Percentiles rank a stretch among this genome's conserved stretches.
Evolutionary conservation across 2,329 filamentous ascomycete genomes (phyloP).

Genomic region (Penicillium olsonii): DNA sequence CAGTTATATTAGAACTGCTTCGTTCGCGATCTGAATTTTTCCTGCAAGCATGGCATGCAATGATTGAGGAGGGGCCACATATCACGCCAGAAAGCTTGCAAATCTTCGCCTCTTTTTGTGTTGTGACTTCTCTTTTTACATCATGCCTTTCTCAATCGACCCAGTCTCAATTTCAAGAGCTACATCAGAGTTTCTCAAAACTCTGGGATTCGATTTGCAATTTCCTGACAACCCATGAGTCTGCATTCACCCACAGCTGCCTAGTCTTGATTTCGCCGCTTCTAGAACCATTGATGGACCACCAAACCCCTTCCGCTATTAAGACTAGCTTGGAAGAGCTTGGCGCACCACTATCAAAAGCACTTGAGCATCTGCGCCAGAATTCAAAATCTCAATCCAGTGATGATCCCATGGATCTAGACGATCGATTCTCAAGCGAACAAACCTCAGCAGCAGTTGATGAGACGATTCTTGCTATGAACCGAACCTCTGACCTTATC

Average conservation of each 20-base stretch:
- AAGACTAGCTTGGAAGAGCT: slow-evolving; percentile 29
- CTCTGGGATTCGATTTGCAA: slow-evolving; percentile 41
- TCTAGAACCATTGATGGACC: slow-evolving; percentile 24
- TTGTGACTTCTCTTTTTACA: slow-evolving; percentile 41
- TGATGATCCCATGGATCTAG: slow-evolving; percentile 47
- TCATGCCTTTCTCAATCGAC: slow-evolving; percentile 36
- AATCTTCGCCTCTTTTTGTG: slow-evolving; percentile 51
- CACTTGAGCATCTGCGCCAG: slow-evolving; percentile 33
- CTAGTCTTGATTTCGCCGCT: slow-evolving; percentile 38
- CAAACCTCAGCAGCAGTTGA: slow-evolving; percentile 24
- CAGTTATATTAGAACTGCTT: slow-evolving; percentile 48
- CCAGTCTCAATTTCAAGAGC: slow-evolving; percentile 31
- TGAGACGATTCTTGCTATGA: slow-evolving; percentile 28
- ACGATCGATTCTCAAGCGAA: slow-evolving; percentile 37
- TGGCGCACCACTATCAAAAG: slow-evolving; percentile 28
- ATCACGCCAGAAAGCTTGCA: slow-evolving; percentile 54
- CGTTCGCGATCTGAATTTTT: slow-evolving; percentile 49
- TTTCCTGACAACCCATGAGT: slow-evolving; percentile 31
- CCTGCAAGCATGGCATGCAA: slow-evolving; percentile 46
- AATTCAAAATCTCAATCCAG: slow-evolving; percentile 18
- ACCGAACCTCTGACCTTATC: slow-evolving; percentile 34
- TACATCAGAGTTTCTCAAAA: slow-evolving; percentile 29
- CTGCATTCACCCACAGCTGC: slow-evolving; percentile 30
- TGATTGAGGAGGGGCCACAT: slow-evolving; percentile 44
- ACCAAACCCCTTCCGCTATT: slow-evolving; percentile 19